Base-by-base conservation (phyloP, 2,329 filamentous ascomycete genomes). In the Scleromitrula shiraiana region DNA sequence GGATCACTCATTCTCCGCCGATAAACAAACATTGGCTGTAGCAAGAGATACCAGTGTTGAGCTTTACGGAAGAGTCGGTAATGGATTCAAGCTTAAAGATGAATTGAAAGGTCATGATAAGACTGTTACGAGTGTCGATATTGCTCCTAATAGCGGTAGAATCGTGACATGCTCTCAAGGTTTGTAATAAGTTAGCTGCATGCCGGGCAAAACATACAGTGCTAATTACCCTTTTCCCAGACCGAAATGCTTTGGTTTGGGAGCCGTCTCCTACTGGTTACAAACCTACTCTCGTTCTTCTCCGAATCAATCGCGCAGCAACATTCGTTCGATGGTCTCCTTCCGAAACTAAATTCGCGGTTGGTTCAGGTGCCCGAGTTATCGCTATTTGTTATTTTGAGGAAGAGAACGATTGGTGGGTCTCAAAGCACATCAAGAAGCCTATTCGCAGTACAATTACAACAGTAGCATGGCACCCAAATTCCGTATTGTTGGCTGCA, bases 371-470 rank as follows among this genome's bases (percentile, higher is more conserved):
- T 53, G 93, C 95, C 59, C 83, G 93, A 55, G 85, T 95, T 56
- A 95, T 98, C 62, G 89, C 93, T 33, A 79, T 97, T 59, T 98
- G 93, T 76, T 97, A 97, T 73, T 98, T 98, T 61, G 93, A 98
- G 65, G 88, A 95, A 67, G 93, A 98, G 69, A 96, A 98, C 69
- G 90, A 98, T 73, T 98, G 93, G 93, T 98, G 93, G 93, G 91
- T 98, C 35, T 96, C 90, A 30, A 98, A 98, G 76, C 93, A 98
- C 70, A 72, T 98, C 64, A 97, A 97, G 80, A 98, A 97, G 78
- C 93, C 93, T 17, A 95, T 98, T 62, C 86, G 91, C 58, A 95
- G 89, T 66, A 98, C 93, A 49, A 91, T 98, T 61, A 97, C 93
- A 48, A 89, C 86, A 14, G 81, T 98, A 37, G 83, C 85, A 49